Percentiles rank a stretch among this genome's conserved stretches.
These are phyloP conservation scores for Diutina scorzettiae DNA, from an alignment of 1,139 yeast genomes.

Conservation along the genomic window DNA sequence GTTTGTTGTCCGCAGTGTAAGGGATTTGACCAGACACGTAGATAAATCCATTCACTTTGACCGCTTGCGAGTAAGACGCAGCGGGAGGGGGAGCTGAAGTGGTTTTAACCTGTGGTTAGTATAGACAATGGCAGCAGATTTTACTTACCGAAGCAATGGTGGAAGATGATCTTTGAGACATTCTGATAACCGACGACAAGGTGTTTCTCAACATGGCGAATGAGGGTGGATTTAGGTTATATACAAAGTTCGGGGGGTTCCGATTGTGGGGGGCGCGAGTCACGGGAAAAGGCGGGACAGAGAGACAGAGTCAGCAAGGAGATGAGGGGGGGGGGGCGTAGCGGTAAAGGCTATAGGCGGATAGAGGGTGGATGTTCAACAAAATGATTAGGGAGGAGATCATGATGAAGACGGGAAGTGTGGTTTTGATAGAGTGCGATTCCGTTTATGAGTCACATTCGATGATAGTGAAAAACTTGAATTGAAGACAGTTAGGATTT, in stretches of 20 bases:
- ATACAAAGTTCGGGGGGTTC: background rate
- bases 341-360: no score
- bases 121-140: background rate
- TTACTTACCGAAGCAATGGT: slow-evolving; percentile 1
- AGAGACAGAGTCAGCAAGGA: background rate
- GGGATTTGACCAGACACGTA: slow-evolving; percentile 97
- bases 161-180: slow-evolving; percentile 3
- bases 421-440: no score
- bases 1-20: slow-evolving; percentile 70
- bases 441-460: no score
- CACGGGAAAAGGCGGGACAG: background rate
- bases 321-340: no score
- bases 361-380: no score
- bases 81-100: slow-evolving; percentile 89
- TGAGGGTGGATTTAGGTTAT: no score
- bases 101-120: slow-evolving; percentile 2
- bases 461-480: no score
- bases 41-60: slow-evolving; percentile 75
- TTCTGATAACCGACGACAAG: background rate
- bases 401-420: no score
- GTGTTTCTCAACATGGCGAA: slow-evolving; percentile 5
- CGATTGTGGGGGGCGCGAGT: background rate
- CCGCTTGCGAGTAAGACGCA: slow-evolving; percentile 89
- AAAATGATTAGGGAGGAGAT: no score
- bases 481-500: no score